Conservation (phyloP, 148 eudicot species). For the Camellia granthamiana region DNA sequence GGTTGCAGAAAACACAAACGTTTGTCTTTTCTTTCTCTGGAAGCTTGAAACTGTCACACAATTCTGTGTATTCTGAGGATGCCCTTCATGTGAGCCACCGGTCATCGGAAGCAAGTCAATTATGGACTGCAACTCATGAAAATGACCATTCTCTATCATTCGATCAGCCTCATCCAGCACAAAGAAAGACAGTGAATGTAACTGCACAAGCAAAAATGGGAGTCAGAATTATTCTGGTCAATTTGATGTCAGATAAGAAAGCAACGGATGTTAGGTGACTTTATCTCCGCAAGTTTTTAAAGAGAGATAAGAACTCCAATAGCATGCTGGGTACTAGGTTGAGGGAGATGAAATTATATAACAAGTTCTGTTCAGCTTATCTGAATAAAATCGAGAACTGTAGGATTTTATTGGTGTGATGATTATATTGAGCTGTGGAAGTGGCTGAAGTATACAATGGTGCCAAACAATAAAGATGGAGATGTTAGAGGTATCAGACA, state of each 20-base stretch:
- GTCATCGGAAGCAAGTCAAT: conserved; percentile 84
- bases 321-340: background rate
- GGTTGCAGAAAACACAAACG: conserved; percentile 97
- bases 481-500: background rate
- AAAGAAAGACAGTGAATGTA: conserved; percentile 91
- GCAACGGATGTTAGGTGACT: background rate
- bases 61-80: conserved; percentile 48
- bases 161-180: conserved; percentile 99
- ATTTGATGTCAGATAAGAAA: conserved; percentile 2
- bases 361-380: background rate
- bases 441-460: background rate
- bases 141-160: conserved; percentile 95
- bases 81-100: conserved; percentile 39
- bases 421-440: background rate
- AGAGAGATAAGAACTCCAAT: background rate
- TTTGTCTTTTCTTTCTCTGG: conserved; percentile 91
- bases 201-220: conserved; percentile 44
- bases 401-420: background rate
- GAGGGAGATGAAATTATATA: background rate
- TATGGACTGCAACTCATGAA: conserved; percentile 88
- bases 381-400: conserved; percentile 1
- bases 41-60: conserved; percentile 61
- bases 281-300: background rate
- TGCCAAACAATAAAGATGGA: background rate
- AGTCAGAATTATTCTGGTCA: background rate